Base-by-base conservation (phyloP, 176 grass and related monocot genomes). In the Avena sativa region DNA sequence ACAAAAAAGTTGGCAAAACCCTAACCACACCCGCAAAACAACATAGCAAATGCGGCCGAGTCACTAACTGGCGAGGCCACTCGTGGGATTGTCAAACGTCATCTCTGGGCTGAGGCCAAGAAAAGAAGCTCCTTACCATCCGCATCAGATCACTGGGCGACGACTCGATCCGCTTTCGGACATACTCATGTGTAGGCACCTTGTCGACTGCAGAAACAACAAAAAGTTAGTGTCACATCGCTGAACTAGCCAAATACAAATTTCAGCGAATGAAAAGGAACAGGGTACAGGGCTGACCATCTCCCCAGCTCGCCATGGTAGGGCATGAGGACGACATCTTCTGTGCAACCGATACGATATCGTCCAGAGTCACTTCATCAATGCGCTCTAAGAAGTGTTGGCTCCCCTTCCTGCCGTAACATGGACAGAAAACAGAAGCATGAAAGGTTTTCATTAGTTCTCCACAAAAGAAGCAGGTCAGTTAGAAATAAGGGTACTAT, bases 221-320 rank as follows among this genome's bases (percentile, higher is more conserved):
- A 44, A 6, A 46, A 17, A 17, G 9, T 16, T 4, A 43, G 34
- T 11, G 25, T 47, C 12, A 9, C 34, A 15, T 19, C 14, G 15
- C 32, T 28, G n/a, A 53, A 52, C 23, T 14, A 62, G 13, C 20
- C 36, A 79, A 3, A 62, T 10, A 20, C 2, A n/a, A n/a, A n/a
- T 55, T 10, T 81, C n/a, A 87, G 0, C 26, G 9, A 0, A 2
- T 19, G 59, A 30, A 36, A 79, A 2, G 28, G 59, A 23, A 48
- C 1, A 11, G 36, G 67, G 36, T 11, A 26, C 32, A 58, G 30
- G 0, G 6, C 40, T 43, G 56, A 93, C 88, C 88, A 53, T 87
- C 84, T 50, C 88, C 69, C 85, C 50, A 90, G 69, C 84, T 85
- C 55, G 91, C 88, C 84, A 90, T 84, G 21, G 85, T 93, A 50